These are phyloP conservation scores for Durusdinium trenchii DNA, from an alignment of 73 alveolate species.

Conservation along the genomic window DNA sequence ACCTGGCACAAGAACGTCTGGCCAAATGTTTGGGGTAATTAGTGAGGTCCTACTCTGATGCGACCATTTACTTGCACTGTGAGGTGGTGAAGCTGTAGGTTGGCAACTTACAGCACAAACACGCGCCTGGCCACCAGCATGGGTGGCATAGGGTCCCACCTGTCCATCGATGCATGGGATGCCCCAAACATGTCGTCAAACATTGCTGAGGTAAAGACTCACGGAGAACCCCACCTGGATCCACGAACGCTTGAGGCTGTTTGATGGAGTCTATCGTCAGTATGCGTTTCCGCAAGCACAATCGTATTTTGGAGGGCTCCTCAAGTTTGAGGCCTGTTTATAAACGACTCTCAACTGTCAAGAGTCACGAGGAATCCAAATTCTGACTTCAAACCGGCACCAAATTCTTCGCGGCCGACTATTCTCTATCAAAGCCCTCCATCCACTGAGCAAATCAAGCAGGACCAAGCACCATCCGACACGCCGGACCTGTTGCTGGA, in stretches of 20 bases:
- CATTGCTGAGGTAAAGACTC: background rate
- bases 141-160: constrained; percentile 94
- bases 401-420: too few relatives aligned
- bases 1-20: constrained; percentile 27
- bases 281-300: too few relatives aligned
- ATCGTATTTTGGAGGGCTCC: too few relatives aligned
- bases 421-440: too few relatives aligned
- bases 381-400: too few relatives aligned
- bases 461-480: background rate
- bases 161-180: background rate
- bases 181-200: background rate
- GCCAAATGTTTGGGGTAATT: background rate
- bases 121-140: constrained; percentile 74
- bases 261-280: too few relatives aligned
- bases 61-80: background rate
- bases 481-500: background rate
- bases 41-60: background rate
- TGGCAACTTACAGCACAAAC: background rate
- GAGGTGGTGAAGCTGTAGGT: background rate
- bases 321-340: too few relatives aligned
- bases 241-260: too few relatives aligned
- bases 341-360: too few relatives aligned
- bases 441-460: too few relatives aligned
- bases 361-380: background rate
- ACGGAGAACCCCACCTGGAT: background rate